Evolutionary conservation across 192 early-diverging fungal genomes (phyloP), one percentile per base, ranked within the genome.

Genomic region (Polychytrium aggregatum): DNA sequence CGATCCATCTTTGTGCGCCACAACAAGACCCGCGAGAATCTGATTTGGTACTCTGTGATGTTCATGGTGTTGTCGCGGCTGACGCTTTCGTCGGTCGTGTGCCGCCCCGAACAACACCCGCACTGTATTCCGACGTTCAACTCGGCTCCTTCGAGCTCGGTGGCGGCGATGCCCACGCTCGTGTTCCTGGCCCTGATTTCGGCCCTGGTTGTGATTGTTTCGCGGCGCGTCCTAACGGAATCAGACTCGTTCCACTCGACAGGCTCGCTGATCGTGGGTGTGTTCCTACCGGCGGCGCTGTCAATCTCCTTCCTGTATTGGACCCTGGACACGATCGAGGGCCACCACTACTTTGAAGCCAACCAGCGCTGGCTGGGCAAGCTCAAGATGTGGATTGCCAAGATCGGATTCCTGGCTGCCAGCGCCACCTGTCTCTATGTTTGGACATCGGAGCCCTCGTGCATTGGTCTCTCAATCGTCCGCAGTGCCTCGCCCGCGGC

Each of bases 31-130:
- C 41, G 55, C 14, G 55, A 52, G 24, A 42, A 42, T 0, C 50
- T 69, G 9, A 30, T 64, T 33, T 17, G 21, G 5, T 31, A 47
- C 53, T 39, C 60, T 3, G 3, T 52, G 22, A 9, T 50, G 3
- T 64, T 69, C 43, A 64, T 69, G 54, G n/a, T n/a, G n/a, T n/a
- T n/a, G n/a, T n/a, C n/a, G n/a, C n/a, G n/a, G n/a, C n/a, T n/a
- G n/a, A n/a, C n/a, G n/a, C n/a, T n/a, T n/a, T 48, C 74, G 5
- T 70, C 67, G 1, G 88, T 82, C 2, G 76, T 90, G 22, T 98
- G 94, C 48, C 82, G 91, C 21, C 87, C 88, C 48, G 94, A 97
- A 48, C 88, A 94, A 65, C 63, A 77, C 5, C 78, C 82, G 2
- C 55, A 72, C 33, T 97, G 93, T 58, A 57, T 51, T 11, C 82